Base-by-base conservation (phyloP, 2,329 filamentous ascomycete genomes). In the Chalara sp. region DNA sequence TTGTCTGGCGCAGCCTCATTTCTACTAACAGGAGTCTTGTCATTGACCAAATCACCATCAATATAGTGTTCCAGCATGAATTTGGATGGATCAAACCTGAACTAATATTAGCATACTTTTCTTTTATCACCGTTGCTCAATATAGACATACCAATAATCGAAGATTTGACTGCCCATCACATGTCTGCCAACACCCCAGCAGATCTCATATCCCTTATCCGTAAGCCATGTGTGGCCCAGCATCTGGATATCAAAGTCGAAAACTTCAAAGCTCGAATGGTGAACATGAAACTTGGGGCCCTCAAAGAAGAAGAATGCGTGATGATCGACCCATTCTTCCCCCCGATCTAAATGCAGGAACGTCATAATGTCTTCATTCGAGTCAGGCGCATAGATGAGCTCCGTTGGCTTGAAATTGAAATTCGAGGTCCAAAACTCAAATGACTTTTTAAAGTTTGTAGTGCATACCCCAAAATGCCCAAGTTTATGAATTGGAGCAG, bases 181-280 rank as follows among this genome's bases (percentile, higher is more conserved):
- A 69, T 88, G 84, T 48, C 85, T 68, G 0, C 85, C 85, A 0
- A 89, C 78, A 1, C 85, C 85, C 85, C 85, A 89, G 55, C 82
- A 82, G 58, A 74, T 78, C 59, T 74, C 75, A 62, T 85, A 85
- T 1, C 78, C 79, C 64, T 81, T 79, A 55, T 78, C 69, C 2
- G 72, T 72, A 54, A 89, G 68, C 80, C 82, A 87, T 60, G 85
- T 76, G 66, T 89, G 85, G 1, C 85, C 85, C 3, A 88, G 70
- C 32, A 80, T 72, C 70, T 88, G 84, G 5, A 80, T 79, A 62
- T 89, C 84, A 59, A 84, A 86, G 64, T 88, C 83, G 58, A 85
- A 79, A 5, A 85, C 83, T 67, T 88, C 85, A 57, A 84, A 88
- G 2, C 75, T 80, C 13, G 77, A 78, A 67, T 88, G 85, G 63